phyloP scores from a whole-genome alignment of 306 rosid genomes.

The Fagus crenata region DNA sequence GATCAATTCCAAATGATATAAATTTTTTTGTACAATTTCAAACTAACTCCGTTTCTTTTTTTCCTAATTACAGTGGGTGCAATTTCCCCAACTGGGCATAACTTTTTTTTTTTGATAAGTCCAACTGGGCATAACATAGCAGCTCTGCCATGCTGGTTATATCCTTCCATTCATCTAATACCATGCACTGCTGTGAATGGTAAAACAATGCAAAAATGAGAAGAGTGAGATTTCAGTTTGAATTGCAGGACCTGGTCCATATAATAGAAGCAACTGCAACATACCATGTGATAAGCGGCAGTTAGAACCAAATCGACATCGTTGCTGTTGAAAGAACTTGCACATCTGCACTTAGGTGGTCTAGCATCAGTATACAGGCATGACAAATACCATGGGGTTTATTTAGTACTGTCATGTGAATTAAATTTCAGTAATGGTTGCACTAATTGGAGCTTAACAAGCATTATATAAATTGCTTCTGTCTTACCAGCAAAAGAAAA shows the following conservation, averaged over 20 bases:
- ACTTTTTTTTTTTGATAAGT: too few relatives aligned
- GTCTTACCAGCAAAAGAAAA: conserved; percentile 23
- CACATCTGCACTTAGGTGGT: conserved; percentile 92
- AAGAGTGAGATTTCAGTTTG: conserved; percentile 10
- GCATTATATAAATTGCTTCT: conserved; percentile 10
- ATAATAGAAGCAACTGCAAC: conserved; percentile 38
- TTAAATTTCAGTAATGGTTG: conserved; percentile 19
- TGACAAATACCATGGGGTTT: conserved; percentile 37
- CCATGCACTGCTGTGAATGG: conserved; percentile 11
- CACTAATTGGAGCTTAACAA: conserved; percentile 2
- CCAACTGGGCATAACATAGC: too few relatives aligned
- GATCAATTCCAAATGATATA: too few relatives aligned
- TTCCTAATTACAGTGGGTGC: too few relatives aligned
- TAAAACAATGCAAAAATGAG: conserved; percentile 14
- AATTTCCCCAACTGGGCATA: too few relatives aligned
- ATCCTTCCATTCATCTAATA: conserved; percentile 28
- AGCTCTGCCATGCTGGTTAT: not conserved
- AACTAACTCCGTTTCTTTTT: too few relatives aligned
- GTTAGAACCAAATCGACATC: conserved; percentile 87
- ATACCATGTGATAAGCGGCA: conserved; percentile 99
- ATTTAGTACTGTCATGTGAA: conserved; percentile 31
- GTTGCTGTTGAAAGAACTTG: conserved; percentile 91
- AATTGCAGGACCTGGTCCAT: conserved; percentile 29
- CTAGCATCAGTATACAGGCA: conserved; percentile 55
- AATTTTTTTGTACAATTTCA: too few relatives aligned